phyloP scores from a whole-genome alignment of 2,329 filamentous ascomycete genomes.

The Pseudocercospora fuligena region DNA sequence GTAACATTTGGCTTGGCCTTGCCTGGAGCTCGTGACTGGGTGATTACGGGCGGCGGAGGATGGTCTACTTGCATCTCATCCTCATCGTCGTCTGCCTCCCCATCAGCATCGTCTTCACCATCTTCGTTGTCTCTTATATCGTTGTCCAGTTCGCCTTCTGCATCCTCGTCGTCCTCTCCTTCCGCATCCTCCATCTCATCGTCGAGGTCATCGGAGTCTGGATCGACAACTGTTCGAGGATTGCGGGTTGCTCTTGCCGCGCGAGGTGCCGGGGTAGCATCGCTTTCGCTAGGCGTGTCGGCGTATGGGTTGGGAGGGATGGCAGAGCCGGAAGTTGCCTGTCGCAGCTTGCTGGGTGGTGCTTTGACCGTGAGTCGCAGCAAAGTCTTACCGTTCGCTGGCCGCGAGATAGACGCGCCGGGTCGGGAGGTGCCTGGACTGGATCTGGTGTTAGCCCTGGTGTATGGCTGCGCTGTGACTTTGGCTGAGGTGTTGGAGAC shows the following conservation, averaged over 20 bases:
- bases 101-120: conserved; percentile 40
- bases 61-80: conserved; percentile 42
- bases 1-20: conserved; percentile 37
- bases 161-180: conserved; percentile 28
- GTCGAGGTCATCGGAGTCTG: conserved; percentile 40
- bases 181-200: conserved; percentile 33
- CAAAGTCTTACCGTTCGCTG: conserved; percentile 50
- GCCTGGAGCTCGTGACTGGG: conserved; percentile 26
- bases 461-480: conserved; percentile 33
- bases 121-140: conserved; percentile 45
- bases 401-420: conserved; percentile 41
- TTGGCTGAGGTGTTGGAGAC: conserved; percentile 28
- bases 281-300: conserved; percentile 39
- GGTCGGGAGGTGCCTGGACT: conserved; percentile 26
- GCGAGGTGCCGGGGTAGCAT: conserved; percentile 41
- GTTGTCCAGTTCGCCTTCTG: conserved; percentile 41
- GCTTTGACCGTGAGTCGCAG: conserved; percentile 57
- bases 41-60: conserved; percentile 43
- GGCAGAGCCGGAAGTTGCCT: conserved; percentile 48
- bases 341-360: conserved; percentile 54
- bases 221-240: conserved; percentile 41
- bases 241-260: conserved; percentile 41
- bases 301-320: conserved; percentile 41
- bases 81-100: conserved; percentile 43
- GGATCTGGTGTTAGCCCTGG: conserved; percentile 34